Conservation (phyloP, 2,329 filamentous ascomycete species). For the Alternaria triticimaculans region DNA sequence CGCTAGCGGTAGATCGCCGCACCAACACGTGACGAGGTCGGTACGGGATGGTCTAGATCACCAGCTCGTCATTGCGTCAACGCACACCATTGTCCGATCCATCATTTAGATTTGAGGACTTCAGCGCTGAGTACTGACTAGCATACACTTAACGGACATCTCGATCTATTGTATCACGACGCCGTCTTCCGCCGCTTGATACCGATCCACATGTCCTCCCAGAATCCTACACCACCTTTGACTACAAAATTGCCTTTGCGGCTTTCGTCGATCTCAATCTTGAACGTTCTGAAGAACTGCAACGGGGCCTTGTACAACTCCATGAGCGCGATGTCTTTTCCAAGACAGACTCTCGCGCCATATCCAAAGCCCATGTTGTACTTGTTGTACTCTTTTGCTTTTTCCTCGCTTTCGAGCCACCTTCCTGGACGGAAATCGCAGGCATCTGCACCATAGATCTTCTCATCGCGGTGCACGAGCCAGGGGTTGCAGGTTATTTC, state of each 20-base stretch:
- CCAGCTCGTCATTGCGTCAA: neutral
- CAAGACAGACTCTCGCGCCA: conserved; percentile 57
- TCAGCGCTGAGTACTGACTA: neutral
- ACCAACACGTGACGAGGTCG: conserved; percentile 13
- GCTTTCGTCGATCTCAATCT: conserved; percentile 35
- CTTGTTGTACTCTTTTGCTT: conserved; percentile 53
- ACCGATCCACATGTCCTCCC: conserved; percentile 51
- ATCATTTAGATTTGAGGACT: neutral
- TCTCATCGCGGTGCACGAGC: conserved; percentile 37
- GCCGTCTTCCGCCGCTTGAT: conserved; percentile 28
- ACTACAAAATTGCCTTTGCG: conserved; percentile 47
- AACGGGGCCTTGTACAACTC: conserved; percentile 57
- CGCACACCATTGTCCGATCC: neutral
- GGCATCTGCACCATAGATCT: conserved; percentile 39
- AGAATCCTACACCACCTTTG: conserved; percentile 54
- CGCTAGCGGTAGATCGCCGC: conserved; percentile 28
- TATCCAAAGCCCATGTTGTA: conserved; percentile 61
- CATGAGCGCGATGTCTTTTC: conserved; percentile 60
- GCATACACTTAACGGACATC: neutral
- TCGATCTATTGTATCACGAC: neutral
- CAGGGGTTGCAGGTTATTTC: conserved; percentile 41
- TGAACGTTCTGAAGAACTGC: conserved; percentile 53
- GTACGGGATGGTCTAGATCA: conserved; percentile 1
- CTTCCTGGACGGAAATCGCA: conserved; percentile 37
- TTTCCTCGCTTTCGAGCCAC: conserved; percentile 46